Base-by-base conservation (phyloP, 2,329 filamentous ascomycete species). In the Fusarium musae region DNA sequence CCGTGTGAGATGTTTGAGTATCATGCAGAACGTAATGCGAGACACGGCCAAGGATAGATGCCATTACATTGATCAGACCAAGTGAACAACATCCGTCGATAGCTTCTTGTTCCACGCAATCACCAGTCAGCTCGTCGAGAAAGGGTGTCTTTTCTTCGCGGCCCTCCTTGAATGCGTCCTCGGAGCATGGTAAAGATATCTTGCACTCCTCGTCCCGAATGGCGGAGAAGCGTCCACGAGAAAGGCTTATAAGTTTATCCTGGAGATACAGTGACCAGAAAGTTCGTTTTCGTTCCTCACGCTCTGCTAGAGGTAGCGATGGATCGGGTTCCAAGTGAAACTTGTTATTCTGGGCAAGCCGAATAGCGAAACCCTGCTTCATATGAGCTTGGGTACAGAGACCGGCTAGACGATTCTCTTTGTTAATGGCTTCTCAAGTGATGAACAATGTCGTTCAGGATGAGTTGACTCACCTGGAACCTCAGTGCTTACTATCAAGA, bases 401-500 rank as follows among this genome's bases (percentile, higher is more conserved):
- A 2, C 65, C 65, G 12, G 65, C 65, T 68, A 1, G 5, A 2
- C 4, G 1, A 9, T n/a, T 15, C 1, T 5, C 0, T 4, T 1
- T 9, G 13, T 62, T 17, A 43, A 16, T 23, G 9, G 9, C 9
- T 8, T 42, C 15, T 16, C 21, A 23, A 16, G 13, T 4, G 6
- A 42, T 6, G 26, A 9, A 15, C 26, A 5, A 10, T 13, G 7
- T n/a, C 3, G 15, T 19, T 9, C 3, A 12, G 2, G 8, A 8
- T 12, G 4, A 12, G 1, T 2, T 40, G 1, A 21, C 65, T 49
- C 15, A 68, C 65, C 65, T 9, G 65, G 65, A 15, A 63, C 56
- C 34, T 68, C 65, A 1, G 65, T 68, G 36, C 56, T 68, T n/a
- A 68, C 65, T n/a, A 68, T 68, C 21, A 68, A 30, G 7, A 68